Conservation (phyloP, 148 eudicot species). For the Limonium bicolor region DNA sequence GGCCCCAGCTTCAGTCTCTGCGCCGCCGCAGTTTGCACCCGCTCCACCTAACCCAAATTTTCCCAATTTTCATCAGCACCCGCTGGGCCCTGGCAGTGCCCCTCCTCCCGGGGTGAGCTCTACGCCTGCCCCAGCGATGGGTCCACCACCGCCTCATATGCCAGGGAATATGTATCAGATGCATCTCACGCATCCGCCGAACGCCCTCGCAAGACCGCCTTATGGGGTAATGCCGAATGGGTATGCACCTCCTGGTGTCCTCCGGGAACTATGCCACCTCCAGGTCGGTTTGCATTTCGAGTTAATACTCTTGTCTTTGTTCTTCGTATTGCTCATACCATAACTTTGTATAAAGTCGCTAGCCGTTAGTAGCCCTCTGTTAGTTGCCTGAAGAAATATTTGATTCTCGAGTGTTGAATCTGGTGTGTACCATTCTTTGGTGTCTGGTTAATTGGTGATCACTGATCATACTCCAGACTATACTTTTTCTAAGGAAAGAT, state of each 20-base stretch:
- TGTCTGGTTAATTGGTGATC: constrained; percentile 1
- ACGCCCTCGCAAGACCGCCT: constrained; percentile 23
- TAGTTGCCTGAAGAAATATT: neutral
- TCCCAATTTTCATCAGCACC: constrained; percentile 17
- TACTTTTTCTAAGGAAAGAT: neutral
- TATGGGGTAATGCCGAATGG: constrained; percentile 45
- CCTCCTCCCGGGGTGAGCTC: constrained; percentile 38
- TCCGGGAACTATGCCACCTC: constrained; percentile 46
- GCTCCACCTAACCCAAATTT: constrained; percentile 22
- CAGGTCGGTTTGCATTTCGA: constrained; percentile 53
- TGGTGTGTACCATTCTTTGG: neutral
- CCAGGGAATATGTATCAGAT: constrained; percentile 12
- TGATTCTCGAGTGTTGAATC: neutral
- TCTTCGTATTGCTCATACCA: neutral
- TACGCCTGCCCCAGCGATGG: constrained; percentile 9
- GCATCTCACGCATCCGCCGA: constrained; percentile 28
- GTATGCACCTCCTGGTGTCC: constrained; percentile 14
- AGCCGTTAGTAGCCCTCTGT: neutral
- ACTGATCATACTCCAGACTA: neutral
- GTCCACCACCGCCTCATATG: constrained; percentile 10
- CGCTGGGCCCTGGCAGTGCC: constrained; percentile 12
- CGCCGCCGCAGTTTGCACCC: constrained; percentile 37
- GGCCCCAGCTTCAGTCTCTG: too few relatives aligned
- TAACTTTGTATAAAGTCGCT: neutral
- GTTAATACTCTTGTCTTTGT: neutral